These are phyloP conservation scores for Colletotrichum sp. DNA, from an alignment of 2,329 filamentous ascomycete genomes.

Conservation along the genomic window DNA sequence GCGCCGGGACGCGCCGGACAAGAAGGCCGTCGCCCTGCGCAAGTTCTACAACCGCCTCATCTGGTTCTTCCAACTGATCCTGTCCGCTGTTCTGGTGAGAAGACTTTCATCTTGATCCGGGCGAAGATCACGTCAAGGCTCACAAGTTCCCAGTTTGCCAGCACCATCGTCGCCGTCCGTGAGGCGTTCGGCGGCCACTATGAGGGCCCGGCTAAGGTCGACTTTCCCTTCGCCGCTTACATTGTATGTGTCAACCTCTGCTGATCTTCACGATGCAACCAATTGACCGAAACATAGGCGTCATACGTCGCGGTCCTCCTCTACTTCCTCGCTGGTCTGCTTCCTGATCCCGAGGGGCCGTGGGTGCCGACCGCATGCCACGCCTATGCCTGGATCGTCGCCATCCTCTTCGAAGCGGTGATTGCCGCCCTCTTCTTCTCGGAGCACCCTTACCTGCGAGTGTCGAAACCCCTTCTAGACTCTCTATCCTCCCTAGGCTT, in stretches of 20 bases:
- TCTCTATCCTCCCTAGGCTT: slow-evolving; percentile 33
- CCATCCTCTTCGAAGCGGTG: slow-evolving; percentile 37
- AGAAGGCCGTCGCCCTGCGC: slow-evolving; percentile 28
- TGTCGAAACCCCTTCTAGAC: slow-evolving; percentile 32
- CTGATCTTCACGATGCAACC: background rate
- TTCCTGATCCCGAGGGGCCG: slow-evolving; percentile 49
- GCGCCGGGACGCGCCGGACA: slow-evolving; percentile 27
- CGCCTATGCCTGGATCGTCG: slow-evolving; percentile 40
- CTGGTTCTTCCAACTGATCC: slow-evolving; percentile 36
- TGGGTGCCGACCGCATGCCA: slow-evolving; percentile 44
- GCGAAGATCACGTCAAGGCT: background rate
- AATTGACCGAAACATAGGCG: slow-evolving; percentile 28
- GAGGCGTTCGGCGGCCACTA: slow-evolving; percentile 34
- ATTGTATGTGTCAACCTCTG: slow-evolving; percentile 29
- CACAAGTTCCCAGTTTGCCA: slow-evolving; percentile 28
- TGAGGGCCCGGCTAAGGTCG: slow-evolving; percentile 26
- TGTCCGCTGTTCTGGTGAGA: slow-evolving; percentile 32
- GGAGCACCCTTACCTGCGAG: slow-evolving; percentile 31
- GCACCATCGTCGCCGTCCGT: slow-evolving; percentile 34
- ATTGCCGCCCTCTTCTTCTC: slow-evolving; percentile 38
- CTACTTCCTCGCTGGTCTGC: slow-evolving; percentile 45
- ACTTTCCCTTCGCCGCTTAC: slow-evolving; percentile 46
- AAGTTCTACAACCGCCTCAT: slow-evolving; percentile 37
- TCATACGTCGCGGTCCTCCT: slow-evolving; percentile 45
- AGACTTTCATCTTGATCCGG: too few species aligned